Evolutionary conservation across 495 filamentous ascomycete species (phyloP).

Genomic region (Thozetella sp.): DNA sequence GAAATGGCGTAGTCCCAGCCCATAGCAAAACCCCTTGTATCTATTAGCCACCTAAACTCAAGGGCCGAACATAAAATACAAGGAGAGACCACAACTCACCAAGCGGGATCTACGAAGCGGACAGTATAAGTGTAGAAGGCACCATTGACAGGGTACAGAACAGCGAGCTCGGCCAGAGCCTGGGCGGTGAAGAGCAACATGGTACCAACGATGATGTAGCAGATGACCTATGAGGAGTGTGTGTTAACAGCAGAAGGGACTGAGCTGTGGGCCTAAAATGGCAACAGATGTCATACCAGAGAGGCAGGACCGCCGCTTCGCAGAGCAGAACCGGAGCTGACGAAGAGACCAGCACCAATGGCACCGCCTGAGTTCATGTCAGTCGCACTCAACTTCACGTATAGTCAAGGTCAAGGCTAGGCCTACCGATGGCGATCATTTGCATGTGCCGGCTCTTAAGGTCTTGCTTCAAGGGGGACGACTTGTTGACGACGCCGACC

Average conservation of each 20-base stretch:
- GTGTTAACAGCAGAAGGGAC: no score
- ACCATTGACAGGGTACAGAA: slow-evolving; percentile 66
- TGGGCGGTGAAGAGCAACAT: slow-evolving; percentile 52
- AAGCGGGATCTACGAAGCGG: slow-evolving; percentile 69
- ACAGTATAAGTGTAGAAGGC: slow-evolving; percentile 61
- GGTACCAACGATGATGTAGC: slow-evolving; percentile 45
- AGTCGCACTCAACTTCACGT: slow-evolving; percentile 5
- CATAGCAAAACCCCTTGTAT: slow-evolving; percentile 68
- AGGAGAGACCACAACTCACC: slow-evolving; percentile 38
- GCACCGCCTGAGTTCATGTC: slow-evolving; percentile 40
- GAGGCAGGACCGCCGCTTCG: slow-evolving; percentile 54
- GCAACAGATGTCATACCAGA: slow-evolving; percentile 37
- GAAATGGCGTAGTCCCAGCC: slow-evolving; percentile 71
- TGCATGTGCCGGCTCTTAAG: slow-evolving; percentile 63
- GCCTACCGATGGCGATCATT: slow-evolving; percentile 72
- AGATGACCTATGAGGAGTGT: slow-evolving; percentile 59
- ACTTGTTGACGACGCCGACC: slow-evolving; percentile 23
- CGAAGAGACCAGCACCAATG: slow-evolving; percentile 61
- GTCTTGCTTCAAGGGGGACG: slow-evolving; percentile 25
- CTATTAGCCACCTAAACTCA: no score
- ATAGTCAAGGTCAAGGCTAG: slow-evolving; percentile 1
- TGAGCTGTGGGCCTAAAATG: no score
- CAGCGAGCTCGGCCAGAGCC: slow-evolving; percentile 68
- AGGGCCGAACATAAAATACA: no score
- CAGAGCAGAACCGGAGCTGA: slow-evolving; percentile 53